Conservation (phyloP, 371 early-diverging fungal species). For the Syncephalis plumigaleata region DNA sequence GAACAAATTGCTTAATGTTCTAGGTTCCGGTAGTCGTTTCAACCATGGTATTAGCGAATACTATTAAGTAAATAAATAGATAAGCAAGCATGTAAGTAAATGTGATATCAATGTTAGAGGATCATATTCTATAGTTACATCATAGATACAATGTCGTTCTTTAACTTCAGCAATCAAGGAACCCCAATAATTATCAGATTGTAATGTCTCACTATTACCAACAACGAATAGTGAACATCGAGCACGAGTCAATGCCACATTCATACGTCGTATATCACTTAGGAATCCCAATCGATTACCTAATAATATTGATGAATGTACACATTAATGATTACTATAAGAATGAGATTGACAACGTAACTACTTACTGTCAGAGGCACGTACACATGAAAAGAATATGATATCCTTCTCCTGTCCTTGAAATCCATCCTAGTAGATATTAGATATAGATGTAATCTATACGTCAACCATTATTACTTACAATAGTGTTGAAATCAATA, state of each 20-base stretch:
- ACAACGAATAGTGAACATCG: constrained; percentile 76
- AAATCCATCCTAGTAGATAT: constrained; percentile 67
- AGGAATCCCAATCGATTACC: constrained; percentile 78
- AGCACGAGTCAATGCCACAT: constrained; percentile 91
- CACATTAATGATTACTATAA: background rate
- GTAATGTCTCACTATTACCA: constrained; percentile 51
- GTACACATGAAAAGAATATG: constrained; percentile 88
- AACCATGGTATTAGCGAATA: no score
- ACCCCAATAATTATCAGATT: constrained; percentile 46
- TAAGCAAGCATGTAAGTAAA: no score
- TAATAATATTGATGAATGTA: constrained; percentile 5
- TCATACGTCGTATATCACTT: constrained; percentile 76
- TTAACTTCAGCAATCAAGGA: constrained; percentile 36
- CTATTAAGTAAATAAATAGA: no score
- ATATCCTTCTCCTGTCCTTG: constrained; percentile 98
- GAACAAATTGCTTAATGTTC: no score
- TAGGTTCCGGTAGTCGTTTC: no score
- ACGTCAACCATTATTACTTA: constrained; percentile 7
- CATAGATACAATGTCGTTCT: constrained; percentile 19
- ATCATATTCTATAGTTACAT: constrained; percentile 18
- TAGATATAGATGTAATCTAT: background rate
- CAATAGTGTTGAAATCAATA: constrained; percentile 86
- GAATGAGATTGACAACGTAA: background rate
- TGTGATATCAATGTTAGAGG: no score
- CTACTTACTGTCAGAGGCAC: constrained; percentile 40